These are phyloP conservation scores for Fragosphaeria purpurea DNA, from an alignment of 2,329 filamentous ascomycete species.

Conservation along the genomic window DNA sequence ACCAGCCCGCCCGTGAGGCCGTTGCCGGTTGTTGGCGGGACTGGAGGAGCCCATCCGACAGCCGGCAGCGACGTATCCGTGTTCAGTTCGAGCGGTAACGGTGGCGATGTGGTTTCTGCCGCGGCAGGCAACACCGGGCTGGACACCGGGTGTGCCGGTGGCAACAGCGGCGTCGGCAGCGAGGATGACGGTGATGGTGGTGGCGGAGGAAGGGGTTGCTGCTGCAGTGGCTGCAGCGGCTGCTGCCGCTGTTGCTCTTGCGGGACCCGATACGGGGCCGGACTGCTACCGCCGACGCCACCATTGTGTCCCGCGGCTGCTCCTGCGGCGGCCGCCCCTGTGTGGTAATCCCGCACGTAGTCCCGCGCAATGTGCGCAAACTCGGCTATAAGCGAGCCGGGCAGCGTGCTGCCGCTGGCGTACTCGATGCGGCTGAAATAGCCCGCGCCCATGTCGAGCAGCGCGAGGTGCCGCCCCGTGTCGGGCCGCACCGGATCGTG, in stretches of 20 bases:
- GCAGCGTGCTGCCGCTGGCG: conserved; percentile 22
- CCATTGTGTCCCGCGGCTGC: not conserved
- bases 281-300: not conserved
- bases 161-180: no score
- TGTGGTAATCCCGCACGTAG: conserved; percentile 15
- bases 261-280: no score
- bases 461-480: conserved; percentile 24
- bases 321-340: not conserved
- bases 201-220: no score
- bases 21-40: not conserved
- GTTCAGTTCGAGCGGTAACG: no score
- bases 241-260: no score
- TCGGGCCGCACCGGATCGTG: conserved; percentile 26
- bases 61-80: no score
- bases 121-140: no score
- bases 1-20: not conserved
- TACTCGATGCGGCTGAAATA: conserved; percentile 34
- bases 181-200: no score
- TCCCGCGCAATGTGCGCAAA: conserved; percentile 32
- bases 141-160: no score
- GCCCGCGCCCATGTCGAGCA: conserved; percentile 30
- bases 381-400: conserved; percentile 26
- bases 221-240: no score
- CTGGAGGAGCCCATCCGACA: no score
- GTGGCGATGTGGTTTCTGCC: no score